These are phyloP conservation scores for Magnaporthiopsis rhizophila DNA, from an alignment of 2,329 filamentous ascomycete species.

Conservation along the genomic window DNA sequence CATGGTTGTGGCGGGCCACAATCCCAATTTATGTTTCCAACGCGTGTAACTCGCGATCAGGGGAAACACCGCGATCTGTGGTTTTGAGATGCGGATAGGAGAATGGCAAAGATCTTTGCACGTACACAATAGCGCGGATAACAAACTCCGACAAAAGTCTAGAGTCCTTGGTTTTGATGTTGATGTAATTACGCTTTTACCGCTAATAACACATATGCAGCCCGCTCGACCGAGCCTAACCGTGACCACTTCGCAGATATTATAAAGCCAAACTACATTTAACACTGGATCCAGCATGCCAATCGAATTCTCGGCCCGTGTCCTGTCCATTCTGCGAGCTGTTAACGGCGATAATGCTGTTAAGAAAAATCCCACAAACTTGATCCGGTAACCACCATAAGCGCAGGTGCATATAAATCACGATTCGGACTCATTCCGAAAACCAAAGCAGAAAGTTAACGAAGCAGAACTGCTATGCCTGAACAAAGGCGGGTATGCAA, in stretches of 20 bases:
- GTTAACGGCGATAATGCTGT: not conserved
- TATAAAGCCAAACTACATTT: not conserved
- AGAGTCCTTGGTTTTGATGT: not conserved
- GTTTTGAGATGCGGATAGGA: not conserved
- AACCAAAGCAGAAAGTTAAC: not conserved
- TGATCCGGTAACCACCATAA: not conserved
- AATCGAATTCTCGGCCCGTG: not conserved
- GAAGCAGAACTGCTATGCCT: not conserved
- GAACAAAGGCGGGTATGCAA: not conserved
- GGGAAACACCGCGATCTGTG: not conserved
- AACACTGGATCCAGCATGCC: not conserved
- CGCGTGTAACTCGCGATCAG: too few relatives aligned
- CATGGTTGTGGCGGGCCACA: not conserved
- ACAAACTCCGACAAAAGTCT: not conserved
- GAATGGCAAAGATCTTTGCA: not conserved
- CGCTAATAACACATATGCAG: not conserved
- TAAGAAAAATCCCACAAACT: not conserved
- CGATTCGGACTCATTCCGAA: not conserved
- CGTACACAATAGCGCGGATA: too few relatives aligned
- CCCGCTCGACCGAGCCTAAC: not conserved
- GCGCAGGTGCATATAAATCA: not conserved
- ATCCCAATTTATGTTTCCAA: too few relatives aligned
- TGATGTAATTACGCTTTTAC: not conserved
- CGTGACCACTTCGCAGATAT: too few relatives aligned
- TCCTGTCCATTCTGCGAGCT: not conserved